Evolutionary conservation across 192 early-diverging fungal species (phyloP).

Genomic region (Paraglomus brasilianum): DNA sequence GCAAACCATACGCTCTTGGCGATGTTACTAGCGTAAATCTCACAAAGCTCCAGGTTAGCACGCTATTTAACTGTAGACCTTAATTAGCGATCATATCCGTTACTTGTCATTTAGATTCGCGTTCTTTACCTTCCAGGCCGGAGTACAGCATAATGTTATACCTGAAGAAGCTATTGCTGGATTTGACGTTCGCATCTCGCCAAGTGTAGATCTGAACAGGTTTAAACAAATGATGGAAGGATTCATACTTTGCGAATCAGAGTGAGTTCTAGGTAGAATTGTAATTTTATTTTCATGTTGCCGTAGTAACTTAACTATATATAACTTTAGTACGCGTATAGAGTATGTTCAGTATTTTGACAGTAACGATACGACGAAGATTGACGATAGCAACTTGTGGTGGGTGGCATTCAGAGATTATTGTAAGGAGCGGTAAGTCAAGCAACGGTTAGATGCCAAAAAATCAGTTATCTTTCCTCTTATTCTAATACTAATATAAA

Average conservation of each 20-base stretch:
- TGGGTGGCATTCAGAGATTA: conserved; percentile 63
- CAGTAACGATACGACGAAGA: conserved; percentile 53
- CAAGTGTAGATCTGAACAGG: conserved; percentile 58
- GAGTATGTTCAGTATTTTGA: conserved; percentile 66
- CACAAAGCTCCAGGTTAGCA: conserved; percentile 62
- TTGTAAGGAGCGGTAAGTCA: conserved; percentile 45
- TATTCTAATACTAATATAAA: too few relatives aligned
- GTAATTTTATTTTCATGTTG: not conserved
- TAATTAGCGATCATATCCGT: not conserved
- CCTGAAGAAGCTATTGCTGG: conserved; percentile 65
- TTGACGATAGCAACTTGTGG: conserved; percentile 63
- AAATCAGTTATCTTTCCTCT: not conserved
- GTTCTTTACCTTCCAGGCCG: conserved; percentile 37
- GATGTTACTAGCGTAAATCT: conserved; percentile 83
- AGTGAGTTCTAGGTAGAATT: conserved; percentile 32
- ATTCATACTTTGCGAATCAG: conserved; percentile 44
- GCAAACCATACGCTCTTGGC: conserved; percentile 55
- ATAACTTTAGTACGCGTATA: conserved; percentile 48
- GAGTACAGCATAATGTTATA: conserved; percentile 81
- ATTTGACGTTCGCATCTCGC: conserved; percentile 78
- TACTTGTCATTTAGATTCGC: not conserved
- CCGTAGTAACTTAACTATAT: not conserved
- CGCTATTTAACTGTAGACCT: not conserved
- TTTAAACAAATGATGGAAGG: conserved; percentile 56
- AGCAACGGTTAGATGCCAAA: not conserved